phyloP scores from a whole-genome alignment of 257 asterid species.

The Rauvolfia tetraphylla region DNA sequence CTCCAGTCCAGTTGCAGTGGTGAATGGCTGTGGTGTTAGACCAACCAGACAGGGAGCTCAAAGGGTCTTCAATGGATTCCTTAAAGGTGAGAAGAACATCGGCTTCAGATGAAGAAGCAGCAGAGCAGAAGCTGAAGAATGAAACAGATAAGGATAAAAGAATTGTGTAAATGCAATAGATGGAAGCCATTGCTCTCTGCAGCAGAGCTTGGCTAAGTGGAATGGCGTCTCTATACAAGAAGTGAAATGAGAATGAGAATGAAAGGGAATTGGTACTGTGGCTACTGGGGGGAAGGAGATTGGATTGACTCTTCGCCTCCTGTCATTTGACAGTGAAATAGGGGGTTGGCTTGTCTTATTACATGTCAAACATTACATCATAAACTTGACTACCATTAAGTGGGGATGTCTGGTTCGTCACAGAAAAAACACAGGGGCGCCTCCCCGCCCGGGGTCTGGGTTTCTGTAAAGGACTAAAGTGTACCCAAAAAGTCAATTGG shows the following conservation, averaged over 20 bases:
- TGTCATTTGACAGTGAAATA: slow-evolving; percentile 13
- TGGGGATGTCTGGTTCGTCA: neutral
- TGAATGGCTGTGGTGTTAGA: slow-evolving; percentile 46
- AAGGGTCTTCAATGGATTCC: slow-evolving; percentile 61
- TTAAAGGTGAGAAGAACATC: slow-evolving; percentile 68
- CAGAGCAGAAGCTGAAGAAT: slow-evolving; percentile 23
- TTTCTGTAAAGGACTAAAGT: neutral
- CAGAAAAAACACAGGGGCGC: too few species aligned
- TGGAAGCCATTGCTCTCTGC: slow-evolving; percentile 24
- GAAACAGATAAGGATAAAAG: slow-evolving; percentile 40
- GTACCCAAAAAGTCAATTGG: neutral
- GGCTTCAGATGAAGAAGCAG: slow-evolving; percentile 50
- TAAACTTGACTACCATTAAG: neutral
- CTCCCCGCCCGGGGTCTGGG: too few species aligned
- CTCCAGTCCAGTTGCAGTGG: slow-evolving; percentile 83
- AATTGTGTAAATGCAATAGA: slow-evolving; percentile 32
- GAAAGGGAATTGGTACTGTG: neutral
- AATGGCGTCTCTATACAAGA: neutral
- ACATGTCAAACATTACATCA: slow-evolving; percentile 13
- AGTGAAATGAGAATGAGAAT: neutral
- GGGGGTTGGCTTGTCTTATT: slow-evolving; percentile 11
- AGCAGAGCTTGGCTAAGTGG: slow-evolving; percentile 10
- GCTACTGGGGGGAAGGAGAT: neutral
- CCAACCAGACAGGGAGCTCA: slow-evolving; percentile 55
- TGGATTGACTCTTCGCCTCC: neutral